Evolutionary conservation across 345 rosid genomes (phyloP).

Genomic region (Dovyalis caffra): DNA sequence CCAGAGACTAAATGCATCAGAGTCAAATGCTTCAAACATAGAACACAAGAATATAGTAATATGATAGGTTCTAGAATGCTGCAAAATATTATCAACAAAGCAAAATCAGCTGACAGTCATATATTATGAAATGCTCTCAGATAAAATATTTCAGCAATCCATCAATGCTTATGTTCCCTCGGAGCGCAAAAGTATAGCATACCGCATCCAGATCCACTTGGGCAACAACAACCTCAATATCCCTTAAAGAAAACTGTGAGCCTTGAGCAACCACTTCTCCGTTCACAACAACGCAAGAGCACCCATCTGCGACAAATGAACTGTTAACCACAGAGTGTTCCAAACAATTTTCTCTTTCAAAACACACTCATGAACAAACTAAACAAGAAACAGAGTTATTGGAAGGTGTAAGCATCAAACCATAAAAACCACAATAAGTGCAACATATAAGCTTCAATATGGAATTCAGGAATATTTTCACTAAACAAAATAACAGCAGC

Average conservation of each 20-base stretch:
- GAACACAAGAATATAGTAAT: neutral
- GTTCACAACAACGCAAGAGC: slow-evolving; percentile 76
- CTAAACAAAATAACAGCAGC: neutral
- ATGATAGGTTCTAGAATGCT: neutral
- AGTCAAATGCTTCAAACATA: neutral
- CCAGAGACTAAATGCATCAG: neutral
- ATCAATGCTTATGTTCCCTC: neutral
- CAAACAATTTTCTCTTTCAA: neutral
- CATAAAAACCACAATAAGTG: neutral
- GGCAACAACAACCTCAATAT: slow-evolving; percentile 83
- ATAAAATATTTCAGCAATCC: neutral
- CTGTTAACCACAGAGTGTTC: neutral
- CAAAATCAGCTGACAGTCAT: neutral
- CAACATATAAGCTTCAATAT: neutral
- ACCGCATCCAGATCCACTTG: slow-evolving; percentile 96
- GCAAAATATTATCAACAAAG: neutral
- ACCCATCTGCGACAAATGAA: slow-evolving; percentile 59
- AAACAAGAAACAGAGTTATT: neutral
- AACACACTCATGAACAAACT: neutral
- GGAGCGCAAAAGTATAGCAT: slow-evolving; percentile 20
- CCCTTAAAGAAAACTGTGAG: slow-evolving; percentile 88
- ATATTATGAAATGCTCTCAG: neutral
- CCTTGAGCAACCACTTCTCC: slow-evolving; percentile 88
- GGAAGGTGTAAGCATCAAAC: neutral
- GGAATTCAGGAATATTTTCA: neutral